Evolutionary conservation across 345 rosid species (phyloP).

Genomic region (Linum tenue): DNA sequence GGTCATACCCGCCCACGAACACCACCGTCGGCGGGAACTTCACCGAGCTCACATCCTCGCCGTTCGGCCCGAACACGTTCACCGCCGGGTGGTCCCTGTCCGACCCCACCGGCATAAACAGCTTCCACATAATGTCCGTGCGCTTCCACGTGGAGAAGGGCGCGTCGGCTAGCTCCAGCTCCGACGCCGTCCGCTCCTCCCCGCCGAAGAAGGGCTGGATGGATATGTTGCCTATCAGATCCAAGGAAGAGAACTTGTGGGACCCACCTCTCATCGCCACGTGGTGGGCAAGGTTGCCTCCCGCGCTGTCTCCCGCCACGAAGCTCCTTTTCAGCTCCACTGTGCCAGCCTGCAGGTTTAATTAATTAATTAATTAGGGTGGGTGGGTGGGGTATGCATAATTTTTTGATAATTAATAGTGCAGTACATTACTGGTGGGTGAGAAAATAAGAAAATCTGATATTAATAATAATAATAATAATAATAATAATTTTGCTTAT

Average conservation of each 20-base stretch:
- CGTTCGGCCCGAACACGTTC: background rate
- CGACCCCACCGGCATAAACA: slow-evolving; percentile 1
- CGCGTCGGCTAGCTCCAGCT: background rate
- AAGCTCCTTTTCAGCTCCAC: background rate
- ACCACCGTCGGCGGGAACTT: slow-evolving; percentile 1
- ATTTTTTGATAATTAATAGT: no score
- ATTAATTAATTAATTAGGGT: no score
- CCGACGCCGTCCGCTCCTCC: slow-evolving; percentile 1
- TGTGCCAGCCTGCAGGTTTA: no score
- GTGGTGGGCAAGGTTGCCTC: background rate
- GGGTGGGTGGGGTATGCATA: no score
- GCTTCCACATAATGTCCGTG: slow-evolving; percentile 5
- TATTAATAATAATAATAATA: no score
- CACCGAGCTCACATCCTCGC: background rate
- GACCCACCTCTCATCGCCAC: background rate
- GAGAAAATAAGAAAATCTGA: no score
- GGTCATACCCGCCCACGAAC: background rate
- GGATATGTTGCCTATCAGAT: background rate
- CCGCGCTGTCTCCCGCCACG: background rate
- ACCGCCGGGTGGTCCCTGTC: background rate
- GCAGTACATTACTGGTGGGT: no score
- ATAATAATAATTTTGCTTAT: no score
- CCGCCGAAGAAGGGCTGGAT: background rate
- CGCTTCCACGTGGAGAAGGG: background rate
- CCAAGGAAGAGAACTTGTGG: background rate